These are phyloP conservation scores for Raphidocelis subcapitata DNA, from an alignment of 139 green algal genomes.

Conservation along the genomic window DNA sequence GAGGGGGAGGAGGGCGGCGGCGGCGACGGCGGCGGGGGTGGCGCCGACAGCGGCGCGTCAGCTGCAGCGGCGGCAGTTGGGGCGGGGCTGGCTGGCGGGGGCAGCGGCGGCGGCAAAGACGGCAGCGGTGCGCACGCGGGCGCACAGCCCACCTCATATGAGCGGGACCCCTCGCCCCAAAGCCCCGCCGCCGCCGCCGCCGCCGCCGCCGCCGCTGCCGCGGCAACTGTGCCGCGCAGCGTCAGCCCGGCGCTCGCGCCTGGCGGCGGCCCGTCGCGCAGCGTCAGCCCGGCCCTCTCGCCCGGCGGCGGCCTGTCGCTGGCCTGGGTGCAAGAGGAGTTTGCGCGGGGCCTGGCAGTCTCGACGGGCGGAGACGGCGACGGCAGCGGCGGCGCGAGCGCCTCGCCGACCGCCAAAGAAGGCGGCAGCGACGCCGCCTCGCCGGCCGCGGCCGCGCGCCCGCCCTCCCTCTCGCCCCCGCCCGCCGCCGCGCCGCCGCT, in stretches of 20 bases:
- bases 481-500: background rate
- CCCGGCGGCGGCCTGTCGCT: slow-evolving; percentile 3
- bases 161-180: no score
- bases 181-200: no score
- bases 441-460: background rate
- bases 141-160: no score
- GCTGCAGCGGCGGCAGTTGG: background rate
- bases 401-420: no score
- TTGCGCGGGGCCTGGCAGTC: slow-evolving; percentile 14
- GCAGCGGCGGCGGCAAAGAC: no score
- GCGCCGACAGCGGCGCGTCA: background rate
- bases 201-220: no score
- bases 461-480: background rate
- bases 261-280: no score
- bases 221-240: no score
- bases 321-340: slow-evolving; percentile 32
- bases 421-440: background rate
- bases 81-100: background rate
- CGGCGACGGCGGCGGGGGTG: background rate
- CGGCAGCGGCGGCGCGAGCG: no score
- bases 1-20: background rate
- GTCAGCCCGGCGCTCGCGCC: no score
- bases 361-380: slow-evolving; percentile 5
- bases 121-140: no score
- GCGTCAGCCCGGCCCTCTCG: no score